phyloP scores from a whole-genome alignment of 805 yeast genomes.

The Schizosaccharomyces octosporus region DNA sequence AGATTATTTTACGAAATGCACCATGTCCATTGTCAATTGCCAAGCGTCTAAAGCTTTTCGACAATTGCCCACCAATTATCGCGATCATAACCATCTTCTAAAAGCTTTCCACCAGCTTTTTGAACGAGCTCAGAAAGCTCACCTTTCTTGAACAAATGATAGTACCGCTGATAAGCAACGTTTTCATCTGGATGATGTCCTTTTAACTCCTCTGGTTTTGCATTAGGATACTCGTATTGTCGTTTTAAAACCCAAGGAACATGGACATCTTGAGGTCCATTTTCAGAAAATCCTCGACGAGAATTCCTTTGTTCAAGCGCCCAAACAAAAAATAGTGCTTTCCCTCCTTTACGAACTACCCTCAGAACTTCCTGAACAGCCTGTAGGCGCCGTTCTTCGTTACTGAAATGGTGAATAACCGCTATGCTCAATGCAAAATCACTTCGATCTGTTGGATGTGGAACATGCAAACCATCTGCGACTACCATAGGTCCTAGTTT shows the following conservation, averaged over 20 bases:
- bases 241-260: slow-evolving; percentile 82
- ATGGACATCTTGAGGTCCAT: slow-evolving; percentile 76
- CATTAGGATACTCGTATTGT: slow-evolving; percentile 15
- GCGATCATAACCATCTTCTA: slow-evolving; percentile 61
- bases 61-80: slow-evolving; percentile 78
- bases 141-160: slow-evolving; percentile 66
- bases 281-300: slow-evolving; percentile 73
- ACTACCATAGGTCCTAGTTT: slow-evolving; percentile 31
- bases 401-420: slow-evolving; percentile 87
- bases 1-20: too few relatives aligned
- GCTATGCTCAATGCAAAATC: slow-evolving; percentile 91
- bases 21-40: slow-evolving; percentile 4
- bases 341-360: slow-evolving; percentile 34
- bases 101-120: slow-evolving; percentile 44
- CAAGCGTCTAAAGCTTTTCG: not conserved
- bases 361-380: slow-evolving; percentile 51
- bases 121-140: slow-evolving; percentile 52
- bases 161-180: slow-evolving; percentile 50
- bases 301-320: slow-evolving; percentile 78
- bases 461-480: slow-evolving; percentile 55
- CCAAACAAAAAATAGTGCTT: slow-evolving; percentile 77
- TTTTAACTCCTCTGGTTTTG: slow-evolving; percentile 3
- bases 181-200: slow-evolving; percentile 7
- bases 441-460: slow-evolving; percentile 25
- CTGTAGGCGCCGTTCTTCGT: slow-evolving; percentile 46